Conservation (phyloP, 805 yeast genomes). For the Grigorovia yakushimaensis region DNA sequence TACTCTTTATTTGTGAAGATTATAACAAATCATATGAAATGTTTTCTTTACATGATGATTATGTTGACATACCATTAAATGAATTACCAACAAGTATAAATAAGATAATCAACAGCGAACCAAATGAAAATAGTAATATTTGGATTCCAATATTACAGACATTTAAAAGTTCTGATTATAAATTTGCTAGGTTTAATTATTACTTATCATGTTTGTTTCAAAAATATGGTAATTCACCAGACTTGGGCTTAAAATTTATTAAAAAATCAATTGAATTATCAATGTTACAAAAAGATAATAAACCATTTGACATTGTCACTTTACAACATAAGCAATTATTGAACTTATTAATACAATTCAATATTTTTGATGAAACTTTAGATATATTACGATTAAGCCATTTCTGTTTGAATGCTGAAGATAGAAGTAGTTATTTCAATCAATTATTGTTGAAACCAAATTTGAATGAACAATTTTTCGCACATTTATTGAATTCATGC, state of each 20-base stretch:
- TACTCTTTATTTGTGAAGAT: constrained; percentile 17
- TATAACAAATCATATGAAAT: constrained; percentile 20
- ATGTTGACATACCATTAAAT: constrained; percentile 8
- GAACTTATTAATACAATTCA: constrained; percentile 18
- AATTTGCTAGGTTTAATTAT: constrained; percentile 17
- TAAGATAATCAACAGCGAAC: constrained; percentile 5
- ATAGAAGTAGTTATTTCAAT: constrained; percentile 17
- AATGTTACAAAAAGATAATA: constrained; percentile 6
- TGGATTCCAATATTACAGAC: constrained; percentile 20
- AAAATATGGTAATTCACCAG: constrained; percentile 10
- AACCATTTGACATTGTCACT: constrained; percentile 6
- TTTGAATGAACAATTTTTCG: constrained; percentile 14
- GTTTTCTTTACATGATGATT: constrained; percentile 20
- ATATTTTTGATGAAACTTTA: constrained; percentile 21
- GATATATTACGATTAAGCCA: constrained; percentile 25
- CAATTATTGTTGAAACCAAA: constrained; percentile 10
- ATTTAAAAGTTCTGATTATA: constrained; percentile 9
- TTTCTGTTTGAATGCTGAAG: constrained; percentile 11
- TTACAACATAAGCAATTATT: constrained; percentile 22
- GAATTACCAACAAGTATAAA: constrained; percentile 15
- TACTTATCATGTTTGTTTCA: constrained; percentile 21
- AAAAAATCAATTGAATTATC: constrained; percentile 22
- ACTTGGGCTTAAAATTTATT: constrained; percentile 19
- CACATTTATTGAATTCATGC: constrained; percentile 17
- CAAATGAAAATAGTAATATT: constrained; percentile 3